Evolutionary conservation across 73 alveolate genomes (phyloP).

Genomic region (Loxodes magnus): DNA sequence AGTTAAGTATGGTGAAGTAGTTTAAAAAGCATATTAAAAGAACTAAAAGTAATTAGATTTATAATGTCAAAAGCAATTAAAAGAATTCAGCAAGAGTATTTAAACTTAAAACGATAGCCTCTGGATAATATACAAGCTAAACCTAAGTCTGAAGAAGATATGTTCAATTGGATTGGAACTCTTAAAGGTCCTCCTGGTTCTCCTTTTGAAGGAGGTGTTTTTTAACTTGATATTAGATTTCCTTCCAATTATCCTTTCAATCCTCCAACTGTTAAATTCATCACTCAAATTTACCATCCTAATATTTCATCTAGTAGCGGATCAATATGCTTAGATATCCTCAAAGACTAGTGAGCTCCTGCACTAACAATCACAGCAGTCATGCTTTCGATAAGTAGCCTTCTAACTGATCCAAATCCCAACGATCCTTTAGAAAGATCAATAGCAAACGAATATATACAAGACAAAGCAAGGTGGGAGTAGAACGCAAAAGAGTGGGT

Average conservation of each 20-base stretch:
- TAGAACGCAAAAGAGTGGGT: slow-evolving; percentile 72
- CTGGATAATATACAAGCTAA: slow-evolving; percentile 90
- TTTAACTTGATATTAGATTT: slow-evolving; percentile 70
- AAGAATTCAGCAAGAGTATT: slow-evolving; percentile 67
- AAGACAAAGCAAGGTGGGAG: slow-evolving; percentile 44
- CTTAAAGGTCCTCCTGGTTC: slow-evolving; percentile 34
- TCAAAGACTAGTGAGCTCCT: slow-evolving; percentile 82
- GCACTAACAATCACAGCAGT: slow-evolving; percentile 69
- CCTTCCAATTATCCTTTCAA: slow-evolving; percentile 91
- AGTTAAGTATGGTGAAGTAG: too few relatives aligned
- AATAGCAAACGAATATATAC: slow-evolving; percentile 41
- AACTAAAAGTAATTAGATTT: too few relatives aligned
- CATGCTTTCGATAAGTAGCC: slow-evolving; percentile 65
- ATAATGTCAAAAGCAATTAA: slow-evolving; percentile 64
- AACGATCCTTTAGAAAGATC: slow-evolving; percentile 63
- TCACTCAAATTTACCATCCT: slow-evolving; percentile 85
- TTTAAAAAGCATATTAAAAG: too few relatives aligned
- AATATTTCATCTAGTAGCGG: slow-evolving; percentile 78
- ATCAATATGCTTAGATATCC: slow-evolving; percentile 77
- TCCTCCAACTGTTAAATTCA: slow-evolving; percentile 77
- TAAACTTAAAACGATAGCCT: slow-evolving; percentile 65
- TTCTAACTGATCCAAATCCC: slow-evolving; percentile 85
- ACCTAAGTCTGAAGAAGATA: slow-evolving; percentile 69
- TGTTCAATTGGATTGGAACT: slow-evolving; percentile 60
- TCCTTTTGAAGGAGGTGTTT: slow-evolving; percentile 87